A percentile compares a stretch with the other conserved stretches of the same genome.
Evolutionary conservation across 495 filamentous ascomycete genomes (phyloP).

Genomic region (Daldinia loculata): DNA sequence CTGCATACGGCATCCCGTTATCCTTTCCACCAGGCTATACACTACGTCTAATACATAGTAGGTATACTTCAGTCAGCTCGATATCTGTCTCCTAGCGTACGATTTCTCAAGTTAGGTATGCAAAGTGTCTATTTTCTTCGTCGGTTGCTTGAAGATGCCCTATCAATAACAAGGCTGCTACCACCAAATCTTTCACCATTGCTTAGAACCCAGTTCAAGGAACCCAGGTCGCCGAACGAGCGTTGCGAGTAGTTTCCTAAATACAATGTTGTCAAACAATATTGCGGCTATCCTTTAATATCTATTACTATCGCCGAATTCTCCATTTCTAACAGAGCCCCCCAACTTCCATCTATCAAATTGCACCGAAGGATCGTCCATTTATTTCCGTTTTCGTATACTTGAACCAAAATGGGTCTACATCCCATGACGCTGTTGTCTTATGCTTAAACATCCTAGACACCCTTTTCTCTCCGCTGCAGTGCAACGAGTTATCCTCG

Average conservation of each 20-base stretch:
- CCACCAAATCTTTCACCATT: background rate
- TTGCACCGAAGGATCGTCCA: slow-evolving; percentile 39
- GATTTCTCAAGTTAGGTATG: slow-evolving; percentile 4
- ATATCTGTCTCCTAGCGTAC: background rate
- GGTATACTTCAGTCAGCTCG: slow-evolving; percentile 5
- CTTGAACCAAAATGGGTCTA: slow-evolving; percentile 26
- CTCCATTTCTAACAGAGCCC: slow-evolving; percentile 9
- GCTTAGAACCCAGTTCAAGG: too few relatives aligned
- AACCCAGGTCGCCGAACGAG: background rate
- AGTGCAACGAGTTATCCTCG: slow-evolving; percentile 42
- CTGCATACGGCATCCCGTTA: slow-evolving; percentile 16
- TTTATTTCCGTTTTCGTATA: slow-evolving; percentile 28
- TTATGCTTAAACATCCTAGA: slow-evolving; percentile 44
- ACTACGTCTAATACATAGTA: slow-evolving; percentile 4
- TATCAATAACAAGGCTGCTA: background rate
- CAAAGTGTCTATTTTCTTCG: background rate
- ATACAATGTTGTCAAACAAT: background rate
- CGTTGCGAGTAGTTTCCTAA: background rate
- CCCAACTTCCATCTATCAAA: slow-evolving; percentile 29
- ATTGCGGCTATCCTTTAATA: background rate
- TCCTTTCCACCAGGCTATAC: slow-evolving; percentile 15
- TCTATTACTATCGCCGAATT: slow-evolving; percentile 4
- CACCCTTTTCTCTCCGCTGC: slow-evolving; percentile 46
- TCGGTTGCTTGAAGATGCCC: background rate
- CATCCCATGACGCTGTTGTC: slow-evolving; percentile 43